A percentile compares a stretch with the other conserved stretches of the same genome.
phyloP scores from a whole-genome alignment of 805 yeast genomes.

The Scheffersomyces spartinae region DNA sequence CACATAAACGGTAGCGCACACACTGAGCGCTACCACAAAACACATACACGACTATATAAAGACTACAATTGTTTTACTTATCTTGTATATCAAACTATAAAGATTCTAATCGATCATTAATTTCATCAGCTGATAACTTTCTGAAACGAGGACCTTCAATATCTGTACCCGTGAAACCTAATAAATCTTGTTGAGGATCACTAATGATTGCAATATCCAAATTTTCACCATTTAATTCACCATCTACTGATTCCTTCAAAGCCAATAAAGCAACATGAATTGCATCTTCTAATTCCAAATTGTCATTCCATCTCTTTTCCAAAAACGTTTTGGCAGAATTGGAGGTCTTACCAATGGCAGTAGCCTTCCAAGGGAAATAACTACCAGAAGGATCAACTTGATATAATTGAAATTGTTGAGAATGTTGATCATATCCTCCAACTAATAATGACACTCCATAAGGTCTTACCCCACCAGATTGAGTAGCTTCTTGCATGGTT shows the following conservation, averaged over 20 bases:
- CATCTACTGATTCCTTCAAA: constrained; percentile 92
- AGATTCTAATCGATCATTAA: constrained; percentile 90
- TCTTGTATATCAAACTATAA: too few species aligned
- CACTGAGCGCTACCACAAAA: too few species aligned
- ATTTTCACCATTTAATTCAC: constrained; percentile 94
- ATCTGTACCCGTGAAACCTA: constrained; percentile 79
- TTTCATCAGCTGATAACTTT: constrained; percentile 78
- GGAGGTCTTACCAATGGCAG: constrained; percentile 96
- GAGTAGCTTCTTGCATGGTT: constrained; percentile 97
- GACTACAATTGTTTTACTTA: too few species aligned
- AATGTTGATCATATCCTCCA: constrained; percentile 84
- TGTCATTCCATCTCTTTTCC: constrained; percentile 97
- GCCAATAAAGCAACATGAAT: constrained; percentile 92
- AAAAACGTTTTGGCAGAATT: constrained; percentile 93
- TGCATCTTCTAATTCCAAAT: constrained; percentile 94
- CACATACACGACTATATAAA: too few species aligned
- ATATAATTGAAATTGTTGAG: constrained; percentile 62
- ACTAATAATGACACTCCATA: constrained; percentile 90
- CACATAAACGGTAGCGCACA: too few species aligned
- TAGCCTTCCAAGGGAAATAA: constrained; percentile 98
- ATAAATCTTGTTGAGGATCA: constrained; percentile 63
- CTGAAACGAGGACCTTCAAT: constrained; percentile 86
- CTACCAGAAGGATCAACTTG: constrained; percentile 98
- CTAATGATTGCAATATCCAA: constrained; percentile 88
- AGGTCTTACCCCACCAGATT: constrained; percentile 98